Conservation (phyloP, 2,329 filamentous ascomycete species). For the Epichloe sylvatica region DNA sequence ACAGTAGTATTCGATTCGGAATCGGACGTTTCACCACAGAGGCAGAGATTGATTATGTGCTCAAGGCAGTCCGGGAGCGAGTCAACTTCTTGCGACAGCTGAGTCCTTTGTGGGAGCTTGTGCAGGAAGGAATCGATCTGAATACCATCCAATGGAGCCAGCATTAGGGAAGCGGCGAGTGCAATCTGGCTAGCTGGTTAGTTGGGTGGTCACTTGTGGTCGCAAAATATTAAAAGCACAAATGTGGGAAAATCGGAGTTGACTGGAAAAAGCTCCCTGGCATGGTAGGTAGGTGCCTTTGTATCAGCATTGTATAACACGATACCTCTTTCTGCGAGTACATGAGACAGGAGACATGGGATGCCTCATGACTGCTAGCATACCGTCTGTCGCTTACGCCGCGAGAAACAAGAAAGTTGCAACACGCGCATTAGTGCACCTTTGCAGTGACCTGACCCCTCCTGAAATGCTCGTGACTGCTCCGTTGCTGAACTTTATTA, state of each 20-base stretch:
- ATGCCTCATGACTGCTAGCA: background rate
- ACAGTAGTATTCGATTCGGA: constrained; percentile 94
- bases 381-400: constrained; percentile 2
- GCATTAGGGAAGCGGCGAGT: constrained; percentile 43
- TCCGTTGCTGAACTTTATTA: too few relatives aligned
- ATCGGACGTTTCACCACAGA: constrained; percentile 96
- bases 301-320: constrained; percentile 22
- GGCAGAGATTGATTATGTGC: constrained; percentile 88
- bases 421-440: background rate
- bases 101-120: constrained; percentile 91
- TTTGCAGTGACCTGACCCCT: too few relatives aligned
- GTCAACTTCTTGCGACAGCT: constrained; percentile 89
- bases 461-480: too few relatives aligned
- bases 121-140: constrained; percentile 90
- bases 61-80: constrained; percentile 82
- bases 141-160: constrained; percentile 98
- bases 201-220: background rate
- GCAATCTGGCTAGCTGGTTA: background rate
- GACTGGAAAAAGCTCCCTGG: constrained; percentile 1
- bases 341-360: constrained; percentile 1
- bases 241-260: background rate
- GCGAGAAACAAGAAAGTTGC: background rate
- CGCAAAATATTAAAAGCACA: background rate
- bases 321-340: constrained; percentile 18
- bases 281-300: constrained; percentile 14